These are phyloP conservation scores for Aspergillus fumigatus DNA, from an alignment of 2,329 filamentous ascomycete genomes.

Conservation along the genomic window DNA sequence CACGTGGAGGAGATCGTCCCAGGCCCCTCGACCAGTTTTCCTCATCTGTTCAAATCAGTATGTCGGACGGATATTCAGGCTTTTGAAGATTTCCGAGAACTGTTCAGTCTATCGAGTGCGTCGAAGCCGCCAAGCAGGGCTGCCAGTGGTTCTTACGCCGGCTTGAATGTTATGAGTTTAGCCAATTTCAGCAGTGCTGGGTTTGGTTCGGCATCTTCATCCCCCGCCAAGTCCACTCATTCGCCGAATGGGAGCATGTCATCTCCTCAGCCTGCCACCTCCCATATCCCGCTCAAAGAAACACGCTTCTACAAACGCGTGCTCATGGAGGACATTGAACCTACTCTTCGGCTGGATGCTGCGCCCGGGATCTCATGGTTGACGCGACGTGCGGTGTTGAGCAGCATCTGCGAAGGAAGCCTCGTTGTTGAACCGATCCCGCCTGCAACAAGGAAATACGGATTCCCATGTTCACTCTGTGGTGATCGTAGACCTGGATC, in stretches of 20 bases:
- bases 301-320: slow-evolving; percentile 91
- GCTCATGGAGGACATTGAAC: slow-evolving; percentile 87
- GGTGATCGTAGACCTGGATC: slow-evolving; percentile 73
- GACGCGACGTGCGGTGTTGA: slow-evolving; percentile 77
- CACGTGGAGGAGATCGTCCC: slow-evolving; percentile 52
- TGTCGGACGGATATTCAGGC: slow-evolving; percentile 75
- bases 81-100: slow-evolving; percentile 78
- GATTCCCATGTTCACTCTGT: slow-evolving; percentile 75
- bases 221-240: slow-evolving; percentile 55
- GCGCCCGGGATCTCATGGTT: slow-evolving; percentile 93
- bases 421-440: slow-evolving; percentile 87
- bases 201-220: slow-evolving; percentile 58
- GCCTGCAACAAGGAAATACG: slow-evolving; percentile 47
- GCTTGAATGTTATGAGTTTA: slow-evolving; percentile 56
- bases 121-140: slow-evolving; percentile 61
- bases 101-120: slow-evolving; percentile 65
- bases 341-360: slow-evolving; percentile 80
- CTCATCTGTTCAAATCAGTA: slow-evolving; percentile 76
- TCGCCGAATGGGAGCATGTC: slow-evolving; percentile 42
- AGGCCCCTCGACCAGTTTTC: slow-evolving; percentile 67
- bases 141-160: slow-evolving; percentile 67
- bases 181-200: slow-evolving; percentile 38
- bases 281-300: slow-evolving; percentile 66
- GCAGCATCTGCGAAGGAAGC: slow-evolving; percentile 75
- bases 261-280: slow-evolving; percentile 42